Evolutionary conservation across 495 filamentous ascomycete genomes (phyloP).

Genomic region (Hypoxylon lenormandii): DNA sequence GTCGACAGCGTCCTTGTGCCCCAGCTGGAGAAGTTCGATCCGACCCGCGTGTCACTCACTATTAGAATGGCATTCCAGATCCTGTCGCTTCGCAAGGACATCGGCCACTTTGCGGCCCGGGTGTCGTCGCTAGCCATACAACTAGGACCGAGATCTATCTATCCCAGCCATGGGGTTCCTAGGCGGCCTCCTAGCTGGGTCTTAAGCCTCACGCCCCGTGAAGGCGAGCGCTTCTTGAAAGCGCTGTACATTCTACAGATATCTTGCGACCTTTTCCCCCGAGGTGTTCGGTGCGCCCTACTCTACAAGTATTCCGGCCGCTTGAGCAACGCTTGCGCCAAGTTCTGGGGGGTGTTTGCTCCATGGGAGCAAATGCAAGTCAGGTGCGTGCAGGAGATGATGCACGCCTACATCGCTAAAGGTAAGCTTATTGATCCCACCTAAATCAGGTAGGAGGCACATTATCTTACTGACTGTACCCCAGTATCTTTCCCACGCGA

Average conservation of each 20-base stretch:
- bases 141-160: neutral
- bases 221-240: slow-evolving; percentile 12
- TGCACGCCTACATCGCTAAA: neutral
- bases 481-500: neutral
- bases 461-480: neutral
- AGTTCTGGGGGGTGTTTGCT: slow-evolving; percentile 7
- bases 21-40: neutral
- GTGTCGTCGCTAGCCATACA: neutral
- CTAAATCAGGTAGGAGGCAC: neutral
- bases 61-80: neutral
- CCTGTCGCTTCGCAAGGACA: neutral
- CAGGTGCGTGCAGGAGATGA: slow-evolving; percentile 14
- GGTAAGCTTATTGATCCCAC: slow-evolving; percentile 1
- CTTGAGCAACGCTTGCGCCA: neutral
- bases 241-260: slow-evolving; percentile 14
- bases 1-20: neutral
- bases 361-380: slow-evolving; percentile 27
- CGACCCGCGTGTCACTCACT: neutral
- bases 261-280: slow-evolving; percentile 1
- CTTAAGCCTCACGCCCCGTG: too few relatives aligned
- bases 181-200: too few relatives aligned
- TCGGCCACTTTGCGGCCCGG: neutral
- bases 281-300: neutral
- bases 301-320: neutral
- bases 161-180: neutral